Evolutionary conservation across 2,329 filamentous ascomycete species (phyloP).

Genomic region (Pochonia chlamydosporia): DNA sequence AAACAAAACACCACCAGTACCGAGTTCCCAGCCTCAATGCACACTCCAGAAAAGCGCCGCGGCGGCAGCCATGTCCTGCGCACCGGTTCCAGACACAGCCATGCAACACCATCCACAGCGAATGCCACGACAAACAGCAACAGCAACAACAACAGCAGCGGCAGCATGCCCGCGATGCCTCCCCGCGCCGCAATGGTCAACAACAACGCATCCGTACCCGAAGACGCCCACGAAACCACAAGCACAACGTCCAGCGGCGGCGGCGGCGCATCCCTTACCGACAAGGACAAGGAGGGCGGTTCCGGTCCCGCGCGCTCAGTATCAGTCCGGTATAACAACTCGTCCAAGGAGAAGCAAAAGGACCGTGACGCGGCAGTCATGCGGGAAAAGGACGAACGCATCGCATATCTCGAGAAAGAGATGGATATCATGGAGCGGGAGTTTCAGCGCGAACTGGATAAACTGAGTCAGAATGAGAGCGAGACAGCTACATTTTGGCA

Average conservation of each 20-base stretch:
- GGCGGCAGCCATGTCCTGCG: constrained; percentile 21
- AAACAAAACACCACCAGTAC: background rate
- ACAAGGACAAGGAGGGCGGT: constrained; percentile 21
- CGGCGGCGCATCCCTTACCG: constrained; percentile 25
- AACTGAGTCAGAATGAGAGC: constrained; percentile 46
- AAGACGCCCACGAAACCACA: constrained; percentile 17
- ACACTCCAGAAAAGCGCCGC: constrained; percentile 39
- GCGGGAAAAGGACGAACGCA: constrained; percentile 45
- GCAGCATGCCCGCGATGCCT: constrained; percentile 23
- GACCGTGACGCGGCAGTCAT: constrained; percentile 19
- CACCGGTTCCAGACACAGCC: constrained; percentile 12
- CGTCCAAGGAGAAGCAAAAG: constrained; percentile 17
- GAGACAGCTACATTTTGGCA: constrained; percentile 54
- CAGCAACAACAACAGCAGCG: constrained; percentile 19
- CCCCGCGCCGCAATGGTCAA: constrained; percentile 23
- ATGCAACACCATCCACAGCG: constrained; percentile 13
- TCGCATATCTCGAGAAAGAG: constrained; percentile 47
- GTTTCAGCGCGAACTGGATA: constrained; percentile 48
- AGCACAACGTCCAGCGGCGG: constrained; percentile 12
- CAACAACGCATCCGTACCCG: constrained; percentile 15
- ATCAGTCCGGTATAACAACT: constrained; percentile 5
- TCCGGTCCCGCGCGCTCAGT: constrained; percentile 7
- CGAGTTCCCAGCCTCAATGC: constrained; percentile 2
- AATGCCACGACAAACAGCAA: constrained; percentile 18
- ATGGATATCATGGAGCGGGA: constrained; percentile 46